A percentile compares a stretch with the other conserved stretches of the same genome.
These are phyloP conservation scores for Chlorella sp. DNA, from an alignment of 139 green algal genomes.

Conservation along the genomic window DNA sequence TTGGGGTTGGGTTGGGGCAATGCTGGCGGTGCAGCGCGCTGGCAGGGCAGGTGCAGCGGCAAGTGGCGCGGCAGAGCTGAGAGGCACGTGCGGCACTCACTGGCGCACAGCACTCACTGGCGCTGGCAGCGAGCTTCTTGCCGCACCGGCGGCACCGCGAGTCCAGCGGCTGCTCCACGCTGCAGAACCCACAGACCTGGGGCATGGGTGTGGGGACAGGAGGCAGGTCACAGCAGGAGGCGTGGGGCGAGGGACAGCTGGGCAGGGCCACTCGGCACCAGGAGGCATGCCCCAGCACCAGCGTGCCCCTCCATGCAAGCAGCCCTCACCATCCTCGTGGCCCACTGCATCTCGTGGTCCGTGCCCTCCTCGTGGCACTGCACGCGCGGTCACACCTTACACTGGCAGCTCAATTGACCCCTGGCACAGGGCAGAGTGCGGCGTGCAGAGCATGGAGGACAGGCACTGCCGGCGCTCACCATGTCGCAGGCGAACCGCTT, in stretches of 20 bases:
- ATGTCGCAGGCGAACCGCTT: slow-evolving; percentile 51
- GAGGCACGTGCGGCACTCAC: not conserved
- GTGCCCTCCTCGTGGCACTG: slow-evolving; percentile 52
- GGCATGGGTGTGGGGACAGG: not conserved
- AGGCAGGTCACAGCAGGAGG: slow-evolving; percentile 10
- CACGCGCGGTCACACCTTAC: no score
- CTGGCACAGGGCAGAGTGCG: no score
- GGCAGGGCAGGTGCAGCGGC: no score
- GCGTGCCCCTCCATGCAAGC: no score
- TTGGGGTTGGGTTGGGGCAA: no score
- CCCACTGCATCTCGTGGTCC: slow-evolving; percentile 54
- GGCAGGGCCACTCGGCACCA: not conserved
- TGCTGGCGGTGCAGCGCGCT: no score
- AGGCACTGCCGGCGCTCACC: slow-evolving; percentile 17
- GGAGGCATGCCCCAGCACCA: no score
- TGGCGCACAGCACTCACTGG: not conserved
- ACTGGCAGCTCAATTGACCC: no score
- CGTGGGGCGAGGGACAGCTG: not conserved
- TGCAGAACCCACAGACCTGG: no score
- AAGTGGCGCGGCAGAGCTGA: not conserved
- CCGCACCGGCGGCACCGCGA: slow-evolving; percentile 40
- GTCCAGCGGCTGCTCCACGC: slow-evolving; percentile 35
- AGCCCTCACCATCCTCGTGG: slow-evolving; percentile 52
- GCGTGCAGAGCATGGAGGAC: no score
- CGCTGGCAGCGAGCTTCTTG: slow-evolving; percentile 48